Evolutionary conservation across 345 rosid genomes (phyloP), one percentile per base, ranked within the genome.

Genomic region (Rubroshorea leprosula): DNA sequence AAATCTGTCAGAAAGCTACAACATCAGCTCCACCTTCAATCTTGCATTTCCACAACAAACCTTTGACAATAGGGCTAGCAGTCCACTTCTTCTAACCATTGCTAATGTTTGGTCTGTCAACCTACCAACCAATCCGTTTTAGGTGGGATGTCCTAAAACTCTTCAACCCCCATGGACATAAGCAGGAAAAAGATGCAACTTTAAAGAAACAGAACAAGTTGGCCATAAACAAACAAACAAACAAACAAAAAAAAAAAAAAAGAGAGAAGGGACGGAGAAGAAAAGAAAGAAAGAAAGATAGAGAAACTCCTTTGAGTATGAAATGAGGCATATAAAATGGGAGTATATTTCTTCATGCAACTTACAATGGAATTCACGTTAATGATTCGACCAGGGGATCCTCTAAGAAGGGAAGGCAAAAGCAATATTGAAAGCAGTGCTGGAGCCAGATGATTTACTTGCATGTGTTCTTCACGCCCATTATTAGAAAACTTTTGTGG

Each of bases 351-450:
- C 41, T 12, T 12, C 50, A 57, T n/a, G 48, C 48, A 67, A 76
- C 99, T 93, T 80, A 93, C 99, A 72, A 93, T 80, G 55, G 99
- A 93, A 74, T 93, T 93, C 64, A 90, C 90, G 69, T 93, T 93
- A 54, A 93, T 72, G 66, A 90, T 81, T 62, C 97, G 86, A 76
- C 99, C 82, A 18, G 97, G 96, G 78, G 95, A 85, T 44, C 97
- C 99, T 67, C 80, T 86, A 68, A 93, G 70, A 45, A 90, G 85
- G 17, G 99, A 93, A 5, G 99, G 99, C 74, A 93, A 74, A 68
- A 90, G 97, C 69, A 90, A 76, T 45, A 90, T 56, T 10, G 92
- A 85, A 72, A 90, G 95, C 64, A 87, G 69, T 5, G 97, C 88
- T 51, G 97, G 97, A 72, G 96, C 96, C 58, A 93, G 74, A 80